Evolutionary conservation across 2,329 filamentous ascomycete genomes (phyloP), one percentile per base, ranked within the genome.

Genomic region (Talaromyces albobiverticillius): DNA sequence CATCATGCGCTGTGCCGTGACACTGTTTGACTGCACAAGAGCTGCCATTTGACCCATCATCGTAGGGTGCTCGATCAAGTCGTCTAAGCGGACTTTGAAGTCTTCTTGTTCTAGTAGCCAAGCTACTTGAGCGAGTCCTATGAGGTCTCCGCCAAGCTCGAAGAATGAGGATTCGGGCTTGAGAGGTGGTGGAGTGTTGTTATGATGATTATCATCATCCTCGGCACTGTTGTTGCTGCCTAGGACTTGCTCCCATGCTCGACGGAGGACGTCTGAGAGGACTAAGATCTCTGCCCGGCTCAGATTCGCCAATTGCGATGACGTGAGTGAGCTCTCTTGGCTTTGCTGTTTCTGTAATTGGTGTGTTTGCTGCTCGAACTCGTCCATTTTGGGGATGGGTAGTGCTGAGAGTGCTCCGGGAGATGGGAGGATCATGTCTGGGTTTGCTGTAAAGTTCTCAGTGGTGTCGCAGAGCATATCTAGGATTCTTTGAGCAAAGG

Each of bases 91-190:
- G 3, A 74, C 65, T 43, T 67, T 67, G 46, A 72, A 65, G 6
- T 70, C 71, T 55, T 75, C 70, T 57, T 73, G 67, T 42, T 73
- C 68, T 3, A 74, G 62, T 1, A 74, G 62, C 65, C 71, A 73
- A n/a, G 66, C 67, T 5, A 75, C 60, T 31, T 73, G 71, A 2
- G 70, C 73, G 47, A 76, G 64, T 18, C 67, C 68, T 59, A 75
- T 69, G 26, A 76, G 64, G 41, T 75, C 72, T 8, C 72, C 72
- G 3, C 71, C 71, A 3, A 73, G 66, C 3, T 71, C 67, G 53
- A 73, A 75, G 62, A 75, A 74, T 2, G 70, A 74, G 0, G 70
- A 70, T 38, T 73, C 69, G 14, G 72, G 65, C 36, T 71, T 70
- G 62, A 70, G 67, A 2, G 63, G 25, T 1, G 64, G 52, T 18